Evolutionary conservation across 108 stramenopile species (phyloP).

Genomic region (Nitzschia sp.): DNA sequence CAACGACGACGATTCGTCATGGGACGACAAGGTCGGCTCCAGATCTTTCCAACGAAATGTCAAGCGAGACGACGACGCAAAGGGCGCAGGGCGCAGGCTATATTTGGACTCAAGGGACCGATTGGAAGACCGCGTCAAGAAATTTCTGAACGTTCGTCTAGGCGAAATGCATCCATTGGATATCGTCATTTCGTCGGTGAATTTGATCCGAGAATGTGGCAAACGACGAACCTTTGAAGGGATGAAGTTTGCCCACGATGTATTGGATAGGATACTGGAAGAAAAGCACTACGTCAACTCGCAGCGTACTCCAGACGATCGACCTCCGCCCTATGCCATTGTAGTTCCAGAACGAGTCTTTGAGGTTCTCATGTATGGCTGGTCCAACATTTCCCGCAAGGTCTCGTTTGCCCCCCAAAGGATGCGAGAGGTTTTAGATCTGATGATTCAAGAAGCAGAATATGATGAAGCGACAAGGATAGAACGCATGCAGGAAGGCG

Average conservation of each 20-base stretch:
- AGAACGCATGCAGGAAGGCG: background rate
- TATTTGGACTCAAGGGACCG: slow-evolving; percentile 28
- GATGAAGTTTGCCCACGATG: slow-evolving; percentile 47
- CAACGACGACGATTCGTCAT: slow-evolving; percentile 1
- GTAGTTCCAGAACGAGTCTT: slow-evolving; percentile 39
- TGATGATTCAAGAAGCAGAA: slow-evolving; percentile 41
- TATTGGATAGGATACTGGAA: slow-evolving; percentile 47
- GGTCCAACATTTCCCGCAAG: slow-evolving; percentile 33
- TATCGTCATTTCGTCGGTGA: slow-evolving; percentile 19
- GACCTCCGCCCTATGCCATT: background rate
- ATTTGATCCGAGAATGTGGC: slow-evolving; percentile 44
- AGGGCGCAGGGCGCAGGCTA: background rate
- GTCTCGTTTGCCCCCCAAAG: slow-evolving; percentile 27
- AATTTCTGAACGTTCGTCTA: slow-evolving; percentile 29
- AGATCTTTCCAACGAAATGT: no score
- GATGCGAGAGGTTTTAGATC: slow-evolving; percentile 46
- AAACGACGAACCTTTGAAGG: slow-evolving; percentile 42
- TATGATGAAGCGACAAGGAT: slow-evolving; percentile 29
- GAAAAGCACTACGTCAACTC: slow-evolving; percentile 43
- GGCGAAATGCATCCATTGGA: slow-evolving; percentile 44
- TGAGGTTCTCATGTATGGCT: slow-evolving; percentile 51
- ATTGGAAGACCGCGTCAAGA: slow-evolving; percentile 34
- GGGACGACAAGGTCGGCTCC: background rate
- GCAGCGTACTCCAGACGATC: background rate
- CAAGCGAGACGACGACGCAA: background rate